Evolutionary conservation across 2,329 filamentous ascomycete genomes (phyloP).

Genomic region (Penicillium sclerotiorum): DNA sequence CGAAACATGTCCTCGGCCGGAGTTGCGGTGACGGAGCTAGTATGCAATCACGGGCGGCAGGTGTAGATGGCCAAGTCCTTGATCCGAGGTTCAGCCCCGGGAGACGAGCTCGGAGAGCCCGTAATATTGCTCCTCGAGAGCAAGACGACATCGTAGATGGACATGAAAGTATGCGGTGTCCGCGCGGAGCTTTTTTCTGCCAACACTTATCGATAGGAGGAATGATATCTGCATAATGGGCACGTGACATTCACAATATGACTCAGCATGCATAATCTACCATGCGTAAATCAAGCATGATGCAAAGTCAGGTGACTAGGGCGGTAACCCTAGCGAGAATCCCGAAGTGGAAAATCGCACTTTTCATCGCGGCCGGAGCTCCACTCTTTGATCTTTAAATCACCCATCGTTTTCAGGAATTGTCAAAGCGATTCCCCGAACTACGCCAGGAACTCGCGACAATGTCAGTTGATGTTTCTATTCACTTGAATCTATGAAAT

Average conservation of each 20-base stretch:
- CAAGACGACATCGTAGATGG: constrained; percentile 31
- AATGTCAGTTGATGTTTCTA: constrained; percentile 44
- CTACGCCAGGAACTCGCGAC: constrained; percentile 57
- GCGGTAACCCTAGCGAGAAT: constrained; percentile 31
- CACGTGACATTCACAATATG: no score
- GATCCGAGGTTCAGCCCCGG: neutral
- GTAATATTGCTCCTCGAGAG: constrained; percentile 27
- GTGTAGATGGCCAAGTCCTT: neutral
- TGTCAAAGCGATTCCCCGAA: constrained; percentile 58
- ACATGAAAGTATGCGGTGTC: constrained; percentile 15
- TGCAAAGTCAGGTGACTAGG: constrained; percentile 28
- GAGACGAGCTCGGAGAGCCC: constrained; percentile 15
- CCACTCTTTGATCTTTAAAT: constrained; percentile 42
- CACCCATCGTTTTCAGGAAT: constrained; percentile 40
- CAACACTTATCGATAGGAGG: constrained; percentile 26
- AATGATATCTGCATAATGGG: no score
- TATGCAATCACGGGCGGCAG: neutral
- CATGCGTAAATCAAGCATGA: no score
- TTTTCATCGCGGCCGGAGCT: constrained; percentile 35
- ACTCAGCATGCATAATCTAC: no score
- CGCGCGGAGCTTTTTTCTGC: constrained; percentile 22
- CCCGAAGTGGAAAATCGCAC: constrained; percentile 38
- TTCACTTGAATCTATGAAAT: neutral
- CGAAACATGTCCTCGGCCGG: neutral
- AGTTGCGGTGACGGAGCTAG: neutral